Base-by-base conservation (phyloP, 768 basidiomycete genomes). In the Termitomyces sp. region DNA sequence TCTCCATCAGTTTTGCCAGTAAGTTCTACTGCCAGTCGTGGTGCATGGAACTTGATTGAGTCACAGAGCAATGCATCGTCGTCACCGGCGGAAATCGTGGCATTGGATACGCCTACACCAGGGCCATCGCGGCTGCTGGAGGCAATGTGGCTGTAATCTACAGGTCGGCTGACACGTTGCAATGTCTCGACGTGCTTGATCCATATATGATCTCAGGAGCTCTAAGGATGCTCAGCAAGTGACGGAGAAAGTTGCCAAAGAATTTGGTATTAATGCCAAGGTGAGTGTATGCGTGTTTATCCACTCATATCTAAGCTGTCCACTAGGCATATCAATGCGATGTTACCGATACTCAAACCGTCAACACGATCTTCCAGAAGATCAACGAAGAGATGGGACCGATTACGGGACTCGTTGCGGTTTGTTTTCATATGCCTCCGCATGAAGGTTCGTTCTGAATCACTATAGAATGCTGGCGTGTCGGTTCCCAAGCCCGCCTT, bases 41-140 rank as follows among this genome's bases (percentile, higher is more conserved):
- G 32, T 29, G 18, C 27, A 13, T 20, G 26, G 9, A 10, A 6
- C 5, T n/a, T n/a, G 1, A 54, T 37, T 42, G n/a, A 41, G 4
- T 5, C 12, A 34, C 3, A 77, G 77, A 67, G 9, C 75, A 80
- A 66, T 78, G 77, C 47, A 69, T 80, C 55, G 76, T 87, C 32
- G 76, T 87, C 46, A 86, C 86, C 0, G 86, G 86, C 3, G 84
- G 84, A 1, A 83, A 81, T 62, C 72, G 80, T 43, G 85, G 86
- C 10, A 85, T 87, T 47, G 86, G 87, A 1, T 73, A 69, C 31
- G 84, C 80, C 1, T 80, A 77, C 54, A 78, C 79, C 26, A 69
- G 72, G 37, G 82, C 83, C 1, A 72, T 83, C 36, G 83, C 83
- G 20, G 64, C 74, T 44, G 79, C 85, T 0, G 82, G 83, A 27